Conservation (phyloP, 2,329 filamentous ascomycete species). For the Penicillium sclerotiorum region DNA sequence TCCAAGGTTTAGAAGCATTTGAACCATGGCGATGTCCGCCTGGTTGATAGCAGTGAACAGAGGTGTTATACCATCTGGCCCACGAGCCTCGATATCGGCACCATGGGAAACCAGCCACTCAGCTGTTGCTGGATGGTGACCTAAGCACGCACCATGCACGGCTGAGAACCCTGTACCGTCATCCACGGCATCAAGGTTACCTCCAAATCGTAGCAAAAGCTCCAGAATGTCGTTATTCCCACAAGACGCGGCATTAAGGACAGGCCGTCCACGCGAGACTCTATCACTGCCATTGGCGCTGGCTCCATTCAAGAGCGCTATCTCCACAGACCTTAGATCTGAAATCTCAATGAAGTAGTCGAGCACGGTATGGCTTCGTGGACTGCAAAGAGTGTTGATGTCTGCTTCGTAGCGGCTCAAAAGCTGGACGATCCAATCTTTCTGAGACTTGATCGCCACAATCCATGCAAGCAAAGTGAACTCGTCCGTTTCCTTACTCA, state of each 20-base stretch:
- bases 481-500: slow-evolving; percentile 5
- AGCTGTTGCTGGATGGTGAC: neutral
- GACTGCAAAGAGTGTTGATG: too few relatives aligned
- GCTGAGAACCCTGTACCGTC: neutral
- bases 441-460: slow-evolving; percentile 15
- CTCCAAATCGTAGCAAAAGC: neutral
- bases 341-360: slow-evolving; percentile 2
- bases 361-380: slow-evolving; percentile 15
- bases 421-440: slow-evolving; percentile 14
- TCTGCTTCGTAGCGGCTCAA: slow-evolving; percentile 18
- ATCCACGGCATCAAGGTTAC: neutral
- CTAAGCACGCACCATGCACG: neutral
- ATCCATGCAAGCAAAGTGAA: slow-evolving; percentile 12
- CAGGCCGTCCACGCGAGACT: neutral
- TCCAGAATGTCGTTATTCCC: neutral
- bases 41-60: slow-evolving; percentile 15
- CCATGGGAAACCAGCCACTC: neutral
- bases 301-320: slow-evolving; percentile 23
- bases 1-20: slow-evolving; percentile 9
- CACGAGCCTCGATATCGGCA: neutral
- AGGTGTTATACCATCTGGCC: neutral
- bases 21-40: slow-evolving; percentile 10
- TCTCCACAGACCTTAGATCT: slow-evolving; percentile 10
- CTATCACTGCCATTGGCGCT: slow-evolving; percentile 14
- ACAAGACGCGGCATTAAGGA: neutral